Conservation (phyloP, 1,284 basidiomycete species). For the Trametes pubescens region DNA sequence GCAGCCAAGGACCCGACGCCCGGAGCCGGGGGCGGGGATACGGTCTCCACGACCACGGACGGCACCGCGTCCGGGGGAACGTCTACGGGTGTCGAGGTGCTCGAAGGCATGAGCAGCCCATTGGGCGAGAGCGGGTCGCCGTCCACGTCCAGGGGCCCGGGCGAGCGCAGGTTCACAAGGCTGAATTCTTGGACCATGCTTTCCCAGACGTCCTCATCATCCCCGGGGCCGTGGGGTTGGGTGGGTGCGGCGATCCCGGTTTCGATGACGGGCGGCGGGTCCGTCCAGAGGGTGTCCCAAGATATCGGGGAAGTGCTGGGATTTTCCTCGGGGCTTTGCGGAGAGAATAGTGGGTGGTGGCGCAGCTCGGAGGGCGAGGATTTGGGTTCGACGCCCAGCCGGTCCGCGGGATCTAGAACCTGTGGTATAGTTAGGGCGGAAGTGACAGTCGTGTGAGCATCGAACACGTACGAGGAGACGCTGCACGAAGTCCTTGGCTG, state of each 20-base stretch:
- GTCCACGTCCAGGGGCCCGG: constrained; percentile 13
- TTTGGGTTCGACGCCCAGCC: constrained; percentile 30
- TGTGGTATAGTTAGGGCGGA: not conserved
- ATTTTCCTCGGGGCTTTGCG: not conserved
- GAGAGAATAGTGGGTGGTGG: constrained; percentile 25
- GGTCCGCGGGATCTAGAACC: constrained; percentile 30
- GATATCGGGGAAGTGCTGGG: constrained; percentile 2
- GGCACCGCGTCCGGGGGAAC: constrained; percentile 19
- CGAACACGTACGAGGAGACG: constrained; percentile 20
- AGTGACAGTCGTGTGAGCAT: not conserved
- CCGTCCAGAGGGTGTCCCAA: constrained; percentile 33
- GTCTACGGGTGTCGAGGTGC: constrained; percentile 9
- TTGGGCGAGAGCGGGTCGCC: constrained; percentile 9
- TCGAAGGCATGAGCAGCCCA: not conserved
- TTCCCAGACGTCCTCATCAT: constrained; percentile 29
- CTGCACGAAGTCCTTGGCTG: constrained; percentile 26
- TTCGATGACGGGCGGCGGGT: constrained; percentile 22
- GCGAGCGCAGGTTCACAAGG: constrained; percentile 22
- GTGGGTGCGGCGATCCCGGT: constrained; percentile 28
- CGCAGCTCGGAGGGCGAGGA: constrained; percentile 30
- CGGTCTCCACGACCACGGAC: constrained; percentile 10
- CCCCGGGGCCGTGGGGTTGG: constrained; percentile 4
- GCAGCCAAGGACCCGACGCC: not conserved
- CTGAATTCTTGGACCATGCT: constrained; percentile 32
- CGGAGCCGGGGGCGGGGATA: not conserved